These are phyloP conservation scores for Leptosphaerulina australis DNA, from an alignment of 2,329 filamentous ascomycete species.

Conservation along the genomic window DNA sequence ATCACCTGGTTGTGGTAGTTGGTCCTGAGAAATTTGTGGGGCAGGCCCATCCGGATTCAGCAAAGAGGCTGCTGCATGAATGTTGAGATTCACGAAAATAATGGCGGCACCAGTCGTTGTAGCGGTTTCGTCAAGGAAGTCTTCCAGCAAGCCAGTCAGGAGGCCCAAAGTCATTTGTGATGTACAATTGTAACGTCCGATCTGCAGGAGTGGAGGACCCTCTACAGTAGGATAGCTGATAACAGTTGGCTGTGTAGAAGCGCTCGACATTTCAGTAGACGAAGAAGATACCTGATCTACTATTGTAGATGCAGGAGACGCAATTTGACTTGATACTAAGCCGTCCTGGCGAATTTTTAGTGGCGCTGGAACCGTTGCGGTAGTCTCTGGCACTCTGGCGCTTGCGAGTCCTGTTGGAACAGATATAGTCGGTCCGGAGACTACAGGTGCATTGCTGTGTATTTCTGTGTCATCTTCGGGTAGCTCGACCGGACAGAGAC, in stretches of 20 bases:
- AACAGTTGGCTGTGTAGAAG: constrained; percentile 21
- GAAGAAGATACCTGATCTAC: background rate
- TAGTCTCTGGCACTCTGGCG: constrained; percentile 24
- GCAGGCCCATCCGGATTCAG: constrained; percentile 51
- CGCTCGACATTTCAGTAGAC: constrained; percentile 4
- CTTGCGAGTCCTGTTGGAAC: constrained; percentile 25
- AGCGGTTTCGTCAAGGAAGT: constrained; percentile 60
- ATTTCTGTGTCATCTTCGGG: constrained; percentile 36
- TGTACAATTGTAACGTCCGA: constrained; percentile 63
- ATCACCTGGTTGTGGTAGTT: constrained; percentile 54
- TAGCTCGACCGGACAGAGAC: constrained; percentile 65
- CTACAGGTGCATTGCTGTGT: constrained; percentile 14
- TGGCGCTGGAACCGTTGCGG: constrained; percentile 1
- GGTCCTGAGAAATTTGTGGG: constrained; percentile 46
- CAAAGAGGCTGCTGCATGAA: constrained; percentile 60
- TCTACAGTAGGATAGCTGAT: constrained; percentile 29
- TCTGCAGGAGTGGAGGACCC: constrained; percentile 47
- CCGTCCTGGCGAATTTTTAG: constrained; percentile 4
- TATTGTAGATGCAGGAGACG: background rate
- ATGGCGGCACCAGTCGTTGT: constrained; percentile 62
- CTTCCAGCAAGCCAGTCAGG: constrained; percentile 57
- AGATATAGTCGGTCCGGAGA: constrained; percentile 20
- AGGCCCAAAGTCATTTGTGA: constrained; percentile 57
- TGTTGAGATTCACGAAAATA: constrained; percentile 61
- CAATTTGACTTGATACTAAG: background rate